Conservation (phyloP, 1,139 yeast genomes). For the Candida tetrigidarum region DNA sequence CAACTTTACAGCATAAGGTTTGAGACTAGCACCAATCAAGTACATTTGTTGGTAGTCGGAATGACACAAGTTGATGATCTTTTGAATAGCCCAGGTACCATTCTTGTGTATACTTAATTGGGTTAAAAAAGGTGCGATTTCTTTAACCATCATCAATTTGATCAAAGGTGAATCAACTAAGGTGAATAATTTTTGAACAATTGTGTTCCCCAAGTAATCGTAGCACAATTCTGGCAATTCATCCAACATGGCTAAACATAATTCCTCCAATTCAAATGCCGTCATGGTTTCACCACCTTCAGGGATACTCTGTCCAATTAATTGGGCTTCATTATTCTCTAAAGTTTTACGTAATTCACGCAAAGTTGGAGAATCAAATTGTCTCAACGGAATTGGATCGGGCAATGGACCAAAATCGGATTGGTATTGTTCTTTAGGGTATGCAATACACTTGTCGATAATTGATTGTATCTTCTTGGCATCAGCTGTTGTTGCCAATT, state of each 20-base stretch:
- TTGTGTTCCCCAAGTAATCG: constrained; percentile 94
- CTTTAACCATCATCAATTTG: constrained; percentile 81
- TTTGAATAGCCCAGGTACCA: constrained; percentile 99
- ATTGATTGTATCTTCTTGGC: constrained; percentile 36
- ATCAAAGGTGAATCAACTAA: constrained; percentile 66
- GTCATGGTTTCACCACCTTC: constrained; percentile 22
- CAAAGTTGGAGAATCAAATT: constrained; percentile 86
- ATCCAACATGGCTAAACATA: constrained; percentile 82
- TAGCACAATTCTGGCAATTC: constrained; percentile 92
- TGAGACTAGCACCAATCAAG: constrained; percentile 69
- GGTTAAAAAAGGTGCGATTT: constrained; percentile 78
- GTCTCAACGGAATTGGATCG: constrained; percentile 63
- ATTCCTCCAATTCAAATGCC: constrained; percentile 72
- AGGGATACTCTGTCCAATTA: constrained; percentile 6
- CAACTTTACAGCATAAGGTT: constrained; percentile 82
- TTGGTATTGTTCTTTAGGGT: constrained; percentile 39
- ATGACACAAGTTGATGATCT: constrained; percentile 77
- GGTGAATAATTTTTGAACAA: constrained; percentile 88
- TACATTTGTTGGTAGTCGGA: constrained; percentile 68
- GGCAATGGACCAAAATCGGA: constrained; percentile 72
- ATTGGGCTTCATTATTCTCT: constrained; percentile 43
- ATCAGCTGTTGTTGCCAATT: constrained; percentile 28
- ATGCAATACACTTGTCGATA: constrained; percentile 33
- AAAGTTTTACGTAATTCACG: constrained; percentile 59
- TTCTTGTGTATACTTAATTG: constrained; percentile 96